Percentiles rank a stretch among this genome's conserved stretches.
Conservation (phyloP, 371 early-diverging fungal genomes). For the Parasitella parasitica region DNA sequence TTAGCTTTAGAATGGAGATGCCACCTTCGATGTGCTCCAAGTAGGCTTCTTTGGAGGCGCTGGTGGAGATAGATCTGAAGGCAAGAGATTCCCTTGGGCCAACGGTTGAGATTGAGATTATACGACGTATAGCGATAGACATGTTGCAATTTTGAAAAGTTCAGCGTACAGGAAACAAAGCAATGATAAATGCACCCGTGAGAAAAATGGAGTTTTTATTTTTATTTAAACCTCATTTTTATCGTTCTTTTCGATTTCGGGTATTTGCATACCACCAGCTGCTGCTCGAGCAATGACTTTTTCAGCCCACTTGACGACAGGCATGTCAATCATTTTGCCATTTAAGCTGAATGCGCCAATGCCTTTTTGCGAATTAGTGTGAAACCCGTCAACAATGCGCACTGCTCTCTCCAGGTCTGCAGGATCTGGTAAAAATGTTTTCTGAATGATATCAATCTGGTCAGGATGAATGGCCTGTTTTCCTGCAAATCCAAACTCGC, state of each 20-base stretch:
- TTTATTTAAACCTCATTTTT: neutral
- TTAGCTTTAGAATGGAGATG: conserved; percentile 79
- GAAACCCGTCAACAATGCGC: conserved; percentile 66
- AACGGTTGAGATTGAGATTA: neutral
- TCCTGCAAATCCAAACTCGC: conserved; percentile 91
- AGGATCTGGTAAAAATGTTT: conserved; percentile 70
- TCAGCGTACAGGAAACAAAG: no score
- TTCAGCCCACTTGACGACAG: conserved; percentile 73
- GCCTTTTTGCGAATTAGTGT: conserved; percentile 65
- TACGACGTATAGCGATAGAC: neutral
- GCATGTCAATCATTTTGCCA: conserved; percentile 83
- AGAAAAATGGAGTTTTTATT: conserved; percentile 10
- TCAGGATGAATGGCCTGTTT: conserved; percentile 94
- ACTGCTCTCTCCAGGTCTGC: conserved; percentile 67
- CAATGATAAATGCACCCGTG: conserved; percentile 3
- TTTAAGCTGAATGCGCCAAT: conserved; percentile 89
- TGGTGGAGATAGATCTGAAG: conserved; percentile 7
- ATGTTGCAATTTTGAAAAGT: neutral
- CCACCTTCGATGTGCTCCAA: conserved; percentile 70
- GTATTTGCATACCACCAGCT: conserved; percentile 54
- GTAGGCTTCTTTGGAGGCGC: conserved; percentile 54
- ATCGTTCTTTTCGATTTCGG: conserved; percentile 23
- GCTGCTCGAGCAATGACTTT: conserved; percentile 58
- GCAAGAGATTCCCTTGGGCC: neutral
- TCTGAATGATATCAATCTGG: conserved; percentile 84